These are phyloP conservation scores for Paecilomyces sp. DNA, from an alignment of 2,329 filamentous ascomycete species.

Conservation along the genomic window DNA sequence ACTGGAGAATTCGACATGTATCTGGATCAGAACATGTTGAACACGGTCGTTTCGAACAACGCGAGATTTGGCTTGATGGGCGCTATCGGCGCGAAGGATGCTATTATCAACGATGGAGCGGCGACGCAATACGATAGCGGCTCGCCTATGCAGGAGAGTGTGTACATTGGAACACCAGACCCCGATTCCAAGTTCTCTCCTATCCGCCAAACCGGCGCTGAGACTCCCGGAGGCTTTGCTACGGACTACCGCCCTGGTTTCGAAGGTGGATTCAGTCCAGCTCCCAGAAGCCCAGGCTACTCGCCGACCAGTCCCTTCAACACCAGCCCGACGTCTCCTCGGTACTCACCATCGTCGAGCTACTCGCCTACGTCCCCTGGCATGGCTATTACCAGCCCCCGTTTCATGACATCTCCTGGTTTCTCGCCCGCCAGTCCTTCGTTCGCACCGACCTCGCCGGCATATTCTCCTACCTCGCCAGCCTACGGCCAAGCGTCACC, in stretches of 20 bases:
- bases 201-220: conserved; percentile 62
- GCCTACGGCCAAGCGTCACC: conserved; percentile 63
- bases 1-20: conserved; percentile 94
- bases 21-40: conserved; percentile 90
- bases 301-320: conserved; percentile 71
- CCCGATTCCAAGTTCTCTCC: conserved; percentile 62
- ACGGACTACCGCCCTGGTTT: conserved; percentile 65
- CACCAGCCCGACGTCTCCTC: conserved; percentile 62
- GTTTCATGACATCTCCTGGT: conserved; percentile 47
- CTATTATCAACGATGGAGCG: conserved; percentile 66
- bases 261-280: conserved; percentile 59
- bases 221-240: conserved; percentile 51
- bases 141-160: conserved; percentile 56
- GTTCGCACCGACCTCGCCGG: conserved; percentile 50
- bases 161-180: conserved; percentile 56
- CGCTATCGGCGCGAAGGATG: conserved; percentile 68
- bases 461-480: conserved; percentile 72
- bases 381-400: conserved; percentile 49
- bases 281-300: conserved; percentile 59
- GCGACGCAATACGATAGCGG: conserved; percentile 85
- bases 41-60: conserved; percentile 90
- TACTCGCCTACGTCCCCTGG: conserved; percentile 75
- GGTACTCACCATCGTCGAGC: conserved; percentile 52
- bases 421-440: conserved; percentile 50
- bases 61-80: conserved; percentile 76